Conservation (phyloP, 2,329 filamentous ascomycete genomes). For the Fusarium buharicum region DNA sequence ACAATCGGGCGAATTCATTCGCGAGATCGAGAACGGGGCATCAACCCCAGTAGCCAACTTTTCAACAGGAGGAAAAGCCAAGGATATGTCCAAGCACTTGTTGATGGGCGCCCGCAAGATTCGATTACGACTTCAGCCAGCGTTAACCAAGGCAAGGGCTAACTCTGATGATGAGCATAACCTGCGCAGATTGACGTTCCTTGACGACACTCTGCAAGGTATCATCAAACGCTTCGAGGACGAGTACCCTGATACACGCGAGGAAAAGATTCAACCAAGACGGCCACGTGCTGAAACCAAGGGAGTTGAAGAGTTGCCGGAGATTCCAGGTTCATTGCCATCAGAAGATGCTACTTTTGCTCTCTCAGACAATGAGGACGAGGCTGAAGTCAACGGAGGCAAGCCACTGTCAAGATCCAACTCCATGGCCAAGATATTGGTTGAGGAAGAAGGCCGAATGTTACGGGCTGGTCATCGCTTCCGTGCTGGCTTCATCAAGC, state of each 20-base stretch:
- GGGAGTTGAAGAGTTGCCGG: conserved; percentile 37
- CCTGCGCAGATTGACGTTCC: conserved; percentile 85
- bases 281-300: conserved; percentile 26
- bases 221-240: conserved; percentile 97
- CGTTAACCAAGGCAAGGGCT: conserved; percentile 77
- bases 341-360: conserved; percentile 51
- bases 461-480: conserved; percentile 67
- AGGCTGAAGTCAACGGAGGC: conserved; percentile 56
- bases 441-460: conserved; percentile 66
- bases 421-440: conserved; percentile 64
- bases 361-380: conserved; percentile 62
- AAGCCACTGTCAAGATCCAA: conserved; percentile 61
- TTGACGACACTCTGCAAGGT: conserved; percentile 86
- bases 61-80: conserved; percentile 70
- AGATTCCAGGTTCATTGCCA: conserved; percentile 39
- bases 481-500: conserved; percentile 63
- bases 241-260: conserved; percentile 90
- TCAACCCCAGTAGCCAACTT: conserved; percentile 56
- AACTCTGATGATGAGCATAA: conserved; percentile 76
- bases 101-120: conserved; percentile 91
- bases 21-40: conserved; percentile 63
- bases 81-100: conserved; percentile 93
- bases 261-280: conserved; percentile 42
- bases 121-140: conserved; percentile 81
- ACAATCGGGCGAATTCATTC: conserved; percentile 63